phyloP scores from a whole-genome alignment of 192 early-diverging fungal species.

The Rhizophagus clarus region DNA sequence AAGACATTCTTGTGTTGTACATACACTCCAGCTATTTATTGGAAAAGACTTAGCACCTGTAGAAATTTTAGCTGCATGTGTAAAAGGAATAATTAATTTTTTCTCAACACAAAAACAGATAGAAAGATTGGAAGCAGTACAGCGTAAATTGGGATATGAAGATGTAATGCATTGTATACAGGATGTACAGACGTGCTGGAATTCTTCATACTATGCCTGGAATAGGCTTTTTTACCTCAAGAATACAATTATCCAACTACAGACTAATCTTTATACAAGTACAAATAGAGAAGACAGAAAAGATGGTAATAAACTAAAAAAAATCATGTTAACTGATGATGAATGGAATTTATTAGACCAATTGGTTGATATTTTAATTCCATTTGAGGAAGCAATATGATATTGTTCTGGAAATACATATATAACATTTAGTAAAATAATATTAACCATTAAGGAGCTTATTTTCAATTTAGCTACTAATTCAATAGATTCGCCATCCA shows the following conservation, averaged over 20 bases:
- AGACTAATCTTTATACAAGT: slow-evolving; percentile 7
- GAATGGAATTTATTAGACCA: slow-evolving; percentile 9
- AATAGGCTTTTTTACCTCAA: not conserved
- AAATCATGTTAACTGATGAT: slow-evolving; percentile 14
- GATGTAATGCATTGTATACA: not conserved
- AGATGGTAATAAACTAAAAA: slow-evolving; percentile 5
- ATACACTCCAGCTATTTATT: not conserved
- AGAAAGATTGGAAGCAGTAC: not conserved
- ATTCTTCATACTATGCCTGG: too few relatives aligned
- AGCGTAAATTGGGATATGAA: not conserved
- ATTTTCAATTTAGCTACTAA: too few relatives aligned
- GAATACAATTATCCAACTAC: slow-evolving; percentile 6
- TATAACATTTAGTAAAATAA: slow-evolving; percentile 15
- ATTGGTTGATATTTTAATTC: too few relatives aligned
- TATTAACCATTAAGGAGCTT: not conserved
- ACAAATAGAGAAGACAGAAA: not conserved
- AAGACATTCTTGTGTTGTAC: not conserved
- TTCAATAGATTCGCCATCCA: too few relatives aligned
- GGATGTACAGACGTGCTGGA: slow-evolving; percentile 2
- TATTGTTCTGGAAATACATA: slow-evolving; percentile 8
- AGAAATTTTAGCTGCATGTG: too few relatives aligned
- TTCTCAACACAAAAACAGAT: too few relatives aligned
- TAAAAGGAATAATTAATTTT: not conserved
- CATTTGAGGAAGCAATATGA: not conserved
- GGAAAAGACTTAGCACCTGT: not conserved